A percentile compares a stretch with the other conserved stretches of the same genome.
Conservation (phyloP, 495 filamentous ascomycete genomes). For the Tuber magnatum region DNA sequence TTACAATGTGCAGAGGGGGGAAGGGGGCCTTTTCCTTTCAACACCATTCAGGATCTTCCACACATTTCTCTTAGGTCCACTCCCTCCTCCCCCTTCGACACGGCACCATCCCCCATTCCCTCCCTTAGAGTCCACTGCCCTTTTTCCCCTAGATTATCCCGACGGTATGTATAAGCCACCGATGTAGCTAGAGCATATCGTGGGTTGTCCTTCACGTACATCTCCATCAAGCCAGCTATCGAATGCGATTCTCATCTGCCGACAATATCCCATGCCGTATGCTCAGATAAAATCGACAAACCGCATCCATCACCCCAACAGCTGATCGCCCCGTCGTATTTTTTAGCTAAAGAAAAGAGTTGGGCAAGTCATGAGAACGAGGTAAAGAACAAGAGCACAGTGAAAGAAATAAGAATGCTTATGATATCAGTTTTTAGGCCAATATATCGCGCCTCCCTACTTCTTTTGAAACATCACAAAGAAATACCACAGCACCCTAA, state of each 20-base stretch:
- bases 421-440: background rate
- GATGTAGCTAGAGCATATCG: background rate
- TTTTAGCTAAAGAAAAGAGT: background rate
- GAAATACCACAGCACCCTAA: constrained; percentile 1
- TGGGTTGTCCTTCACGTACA: background rate
- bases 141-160: background rate
- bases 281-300: background rate
- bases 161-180: background rate
- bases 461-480: constrained; percentile 1
- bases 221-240: background rate
- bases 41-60: background rate
- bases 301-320: background rate
- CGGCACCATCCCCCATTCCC: background rate
- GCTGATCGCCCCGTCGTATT: background rate
- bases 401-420: constrained; percentile 3
- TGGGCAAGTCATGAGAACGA: constrained; percentile 2
- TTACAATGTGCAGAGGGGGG: background rate
- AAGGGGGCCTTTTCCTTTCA: background rate
- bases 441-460: background rate
- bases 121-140: background rate
- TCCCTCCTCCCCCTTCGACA: background rate
- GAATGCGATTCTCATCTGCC: background rate
- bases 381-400: background rate
- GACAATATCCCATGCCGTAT: background rate
- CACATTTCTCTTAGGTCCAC: background rate